Conservation (phyloP, 2,329 filamentous ascomycete genomes). For the Chaetoscypha palmicola region DNA sequence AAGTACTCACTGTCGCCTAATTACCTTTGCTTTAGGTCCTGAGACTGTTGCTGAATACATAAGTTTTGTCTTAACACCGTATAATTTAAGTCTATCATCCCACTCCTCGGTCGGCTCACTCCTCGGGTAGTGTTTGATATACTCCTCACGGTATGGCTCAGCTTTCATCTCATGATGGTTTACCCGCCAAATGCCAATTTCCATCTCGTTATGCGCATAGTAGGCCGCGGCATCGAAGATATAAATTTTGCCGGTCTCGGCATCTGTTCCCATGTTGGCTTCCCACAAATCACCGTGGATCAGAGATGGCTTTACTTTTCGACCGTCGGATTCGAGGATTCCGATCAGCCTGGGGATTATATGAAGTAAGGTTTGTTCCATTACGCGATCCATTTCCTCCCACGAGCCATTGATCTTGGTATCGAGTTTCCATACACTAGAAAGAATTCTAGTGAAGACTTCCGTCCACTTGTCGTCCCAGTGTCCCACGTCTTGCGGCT, state of each 20-base stretch:
- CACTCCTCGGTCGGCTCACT: slow-evolving; percentile 29
- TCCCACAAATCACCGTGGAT: slow-evolving; percentile 24
- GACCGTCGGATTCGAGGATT: slow-evolving; percentile 15
- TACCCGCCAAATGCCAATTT: slow-evolving; percentile 14
- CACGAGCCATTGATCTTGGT: slow-evolving; percentile 7
- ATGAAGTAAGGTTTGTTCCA: slow-evolving; percentile 7
- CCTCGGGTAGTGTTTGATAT: not conserved
- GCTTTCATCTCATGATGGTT: slow-evolving; percentile 3
- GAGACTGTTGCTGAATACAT: slow-evolving; percentile 11
- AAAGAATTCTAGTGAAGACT: slow-evolving; percentile 27
- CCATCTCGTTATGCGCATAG: slow-evolving; percentile 19
- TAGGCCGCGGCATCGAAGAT: slow-evolving; percentile 17
- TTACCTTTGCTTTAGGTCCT: too few species aligned
- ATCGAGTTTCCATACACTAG: slow-evolving; percentile 1
- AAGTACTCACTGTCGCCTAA: too few species aligned
- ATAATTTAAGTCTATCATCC: slow-evolving; percentile 29
- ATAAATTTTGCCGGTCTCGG: slow-evolving; percentile 11
- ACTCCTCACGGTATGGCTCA: slow-evolving; percentile 8
- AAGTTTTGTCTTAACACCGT: slow-evolving; percentile 16
- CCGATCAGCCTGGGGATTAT: slow-evolving; percentile 13
- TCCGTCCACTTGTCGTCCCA: slow-evolving; percentile 34
- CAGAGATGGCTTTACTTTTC: slow-evolving; percentile 16
- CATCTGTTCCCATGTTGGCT: slow-evolving; percentile 13
- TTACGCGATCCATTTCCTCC: slow-evolving; percentile 3
- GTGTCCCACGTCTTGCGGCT: slow-evolving; percentile 13